A percentile compares a stretch with the other conserved stretches of the same genome.
phyloP scores from a whole-genome alignment of 2,329 filamentous ascomycete species.

The Apiospora hydei region DNA sequence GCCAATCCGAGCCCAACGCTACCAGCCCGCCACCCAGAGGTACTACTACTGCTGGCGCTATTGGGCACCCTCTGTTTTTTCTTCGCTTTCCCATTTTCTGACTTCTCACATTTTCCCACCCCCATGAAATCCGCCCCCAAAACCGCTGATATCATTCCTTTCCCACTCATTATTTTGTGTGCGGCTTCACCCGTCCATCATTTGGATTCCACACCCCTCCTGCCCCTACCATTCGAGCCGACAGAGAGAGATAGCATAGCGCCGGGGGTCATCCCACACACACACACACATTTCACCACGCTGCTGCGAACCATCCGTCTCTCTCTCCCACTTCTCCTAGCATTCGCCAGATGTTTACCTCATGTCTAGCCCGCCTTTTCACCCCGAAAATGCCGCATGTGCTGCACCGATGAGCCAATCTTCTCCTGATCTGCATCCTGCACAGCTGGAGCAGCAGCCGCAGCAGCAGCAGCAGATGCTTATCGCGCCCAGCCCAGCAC shows the following conservation, averaged over 20 bases:
- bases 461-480: constrained; percentile 24
- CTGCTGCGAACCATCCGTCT: constrained; percentile 37
- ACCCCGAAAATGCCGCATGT: constrained; percentile 63
- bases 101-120: constrained; percentile 11
- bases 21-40: constrained; percentile 10
- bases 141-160: constrained; percentile 17
- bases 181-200: constrained; percentile 19
- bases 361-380: constrained; percentile 62
- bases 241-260: constrained; percentile 14
- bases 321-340: constrained; percentile 37
- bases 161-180: constrained; percentile 19
- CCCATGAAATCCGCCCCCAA: constrained; percentile 21
- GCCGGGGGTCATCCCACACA: constrained; percentile 12
- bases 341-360: constrained; percentile 61
- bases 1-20: constrained; percentile 20
- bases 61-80: neutral
- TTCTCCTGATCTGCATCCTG: constrained; percentile 30
- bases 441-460: constrained; percentile 24
- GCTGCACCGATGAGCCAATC: constrained; percentile 51
- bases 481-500: constrained; percentile 13
- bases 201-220: constrained; percentile 17
- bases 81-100: neutral
- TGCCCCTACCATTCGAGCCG: neutral
- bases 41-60: neutral
- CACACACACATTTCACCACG: neutral